A percentile compares a stretch with the other conserved stretches of the same genome.
phyloP scores from a whole-genome alignment of 768 basidiomycete genomes.

The Mycena venus region DNA sequence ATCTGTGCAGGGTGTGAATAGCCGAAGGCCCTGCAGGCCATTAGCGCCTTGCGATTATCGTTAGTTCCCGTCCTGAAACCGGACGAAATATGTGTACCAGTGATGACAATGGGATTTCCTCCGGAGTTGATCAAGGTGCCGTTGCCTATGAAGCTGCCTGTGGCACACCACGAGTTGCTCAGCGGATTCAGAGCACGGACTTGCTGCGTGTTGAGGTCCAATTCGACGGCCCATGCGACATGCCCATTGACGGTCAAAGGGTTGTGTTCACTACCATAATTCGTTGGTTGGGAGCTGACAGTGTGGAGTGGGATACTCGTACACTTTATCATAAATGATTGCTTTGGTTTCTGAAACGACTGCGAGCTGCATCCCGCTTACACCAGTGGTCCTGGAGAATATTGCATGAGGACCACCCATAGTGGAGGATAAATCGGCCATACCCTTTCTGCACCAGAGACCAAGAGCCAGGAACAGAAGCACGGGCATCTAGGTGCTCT shows the following conservation, averaged over 20 bases:
- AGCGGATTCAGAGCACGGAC: conserved; percentile 50
- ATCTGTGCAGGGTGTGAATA: conserved; percentile 56
- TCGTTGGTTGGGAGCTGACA: neutral
- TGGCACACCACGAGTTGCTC: conserved; percentile 60
- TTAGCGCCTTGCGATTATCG: conserved; percentile 27
- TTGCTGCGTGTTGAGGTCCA: conserved; percentile 55
- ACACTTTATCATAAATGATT: conserved; percentile 42
- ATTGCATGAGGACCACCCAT: neutral
- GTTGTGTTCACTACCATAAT: conserved; percentile 47
- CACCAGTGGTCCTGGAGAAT: conserved; percentile 35
- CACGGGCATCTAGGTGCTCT: conserved; percentile 13
- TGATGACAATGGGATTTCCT: conserved; percentile 23
- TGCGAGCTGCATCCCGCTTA: conserved; percentile 38
- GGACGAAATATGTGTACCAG: conserved; percentile 10
- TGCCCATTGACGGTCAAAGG: conserved; percentile 56
- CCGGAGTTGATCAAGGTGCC: conserved; percentile 52
- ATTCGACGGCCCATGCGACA: conserved; percentile 60
- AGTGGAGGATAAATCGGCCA: neutral
- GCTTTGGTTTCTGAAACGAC: conserved; percentile 38
- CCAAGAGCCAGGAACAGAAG: conserved; percentile 25
- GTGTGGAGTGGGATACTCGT: neutral
- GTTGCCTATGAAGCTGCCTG: conserved; percentile 56
- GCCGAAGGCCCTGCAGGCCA: conserved; percentile 52
- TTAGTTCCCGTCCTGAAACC: neutral
- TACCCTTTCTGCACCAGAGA: conserved; percentile 28